Conservation (phyloP, 345 rosid species). For the Murraya paniculata region DNA sequence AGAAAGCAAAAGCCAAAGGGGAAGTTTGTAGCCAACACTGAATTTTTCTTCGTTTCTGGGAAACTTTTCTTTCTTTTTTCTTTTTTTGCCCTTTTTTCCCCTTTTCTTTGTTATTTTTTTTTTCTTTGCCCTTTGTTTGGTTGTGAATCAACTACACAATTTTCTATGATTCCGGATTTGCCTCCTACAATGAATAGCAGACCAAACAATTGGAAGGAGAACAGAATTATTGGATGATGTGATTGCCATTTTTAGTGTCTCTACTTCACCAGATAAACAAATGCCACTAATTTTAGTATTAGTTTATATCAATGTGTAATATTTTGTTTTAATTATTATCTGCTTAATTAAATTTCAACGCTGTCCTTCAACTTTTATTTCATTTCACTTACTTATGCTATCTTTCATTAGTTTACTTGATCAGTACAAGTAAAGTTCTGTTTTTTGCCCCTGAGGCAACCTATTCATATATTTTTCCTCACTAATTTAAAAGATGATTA, state of each 20-base stretch:
- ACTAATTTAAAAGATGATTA: not conserved
- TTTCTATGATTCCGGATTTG: conserved; percentile 47
- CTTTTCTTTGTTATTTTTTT: conserved; percentile 18
- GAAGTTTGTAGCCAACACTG: conserved; percentile 14
- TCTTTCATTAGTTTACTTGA: not conserved
- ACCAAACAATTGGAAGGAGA: conserved; percentile 70
- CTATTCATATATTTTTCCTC: not conserved
- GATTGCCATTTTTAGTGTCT: conserved; percentile 37
- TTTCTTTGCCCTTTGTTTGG: conserved; percentile 28
- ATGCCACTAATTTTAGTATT: conserved; percentile 9
- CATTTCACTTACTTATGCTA: not conserved
- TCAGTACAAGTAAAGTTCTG: not conserved
- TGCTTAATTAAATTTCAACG: not conserved
- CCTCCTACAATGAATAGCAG: conserved; percentile 55
- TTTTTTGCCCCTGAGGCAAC: not conserved
- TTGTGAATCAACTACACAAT: conserved; percentile 23
- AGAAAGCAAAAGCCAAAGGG: conserved; percentile 22
- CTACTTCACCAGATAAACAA: not conserved
- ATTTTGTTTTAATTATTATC: not conserved
- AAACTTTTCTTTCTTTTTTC: not conserved
- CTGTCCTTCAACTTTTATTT: not conserved
- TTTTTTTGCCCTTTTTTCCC: not conserved
- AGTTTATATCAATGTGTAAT: not conserved
- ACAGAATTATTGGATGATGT: conserved; percentile 21
- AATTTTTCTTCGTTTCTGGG: conserved; percentile 29